A percentile compares a stretch with the other conserved stretches of the same genome.
Evolutionary conservation across 495 filamentous ascomycete species (phyloP).

Genomic region (Neurospora sp.): DNA sequence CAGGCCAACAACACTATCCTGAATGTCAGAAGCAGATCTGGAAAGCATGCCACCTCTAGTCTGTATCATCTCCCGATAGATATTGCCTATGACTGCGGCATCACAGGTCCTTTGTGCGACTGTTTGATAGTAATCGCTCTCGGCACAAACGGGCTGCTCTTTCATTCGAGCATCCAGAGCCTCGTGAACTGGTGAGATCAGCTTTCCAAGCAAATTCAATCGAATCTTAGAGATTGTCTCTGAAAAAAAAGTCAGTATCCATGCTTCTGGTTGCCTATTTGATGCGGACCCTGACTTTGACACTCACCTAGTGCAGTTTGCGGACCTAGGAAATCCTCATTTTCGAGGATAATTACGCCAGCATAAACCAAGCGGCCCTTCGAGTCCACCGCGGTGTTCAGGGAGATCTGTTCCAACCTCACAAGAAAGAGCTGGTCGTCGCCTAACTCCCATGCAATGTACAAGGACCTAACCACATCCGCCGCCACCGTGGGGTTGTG

Average conservation of each 20-base stretch:
- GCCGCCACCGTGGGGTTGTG: too few relatives aligned
- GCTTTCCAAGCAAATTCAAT: neutral
- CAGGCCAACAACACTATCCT: neutral
- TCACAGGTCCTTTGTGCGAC: too few relatives aligned
- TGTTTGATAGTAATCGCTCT: too few relatives aligned
- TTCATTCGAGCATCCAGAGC: neutral
- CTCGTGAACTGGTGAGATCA: neutral
- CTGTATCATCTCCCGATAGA: neutral
- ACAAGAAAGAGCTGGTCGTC: neutral
- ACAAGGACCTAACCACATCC: neutral
- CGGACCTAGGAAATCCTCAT: too few relatives aligned
- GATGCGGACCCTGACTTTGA: too few relatives aligned
- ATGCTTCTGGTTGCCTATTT: too few relatives aligned
- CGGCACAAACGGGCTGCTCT: rapidly evolving
- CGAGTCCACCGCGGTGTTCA: neutral
- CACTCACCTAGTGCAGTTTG: too few relatives aligned
- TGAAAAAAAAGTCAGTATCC: too few relatives aligned
- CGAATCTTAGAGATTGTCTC: too few relatives aligned
- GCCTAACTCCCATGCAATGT: neutral
- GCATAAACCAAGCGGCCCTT: neutral
- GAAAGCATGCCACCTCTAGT: neutral
- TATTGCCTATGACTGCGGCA: neutral
- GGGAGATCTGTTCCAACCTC: neutral
- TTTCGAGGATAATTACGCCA: neutral
- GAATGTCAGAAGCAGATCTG: neutral